A percentile compares a stretch with the other conserved stretches of the same genome.
Conservation (phyloP, 2,329 filamentous ascomycete genomes). For the Botrytis deweyae region DNA sequence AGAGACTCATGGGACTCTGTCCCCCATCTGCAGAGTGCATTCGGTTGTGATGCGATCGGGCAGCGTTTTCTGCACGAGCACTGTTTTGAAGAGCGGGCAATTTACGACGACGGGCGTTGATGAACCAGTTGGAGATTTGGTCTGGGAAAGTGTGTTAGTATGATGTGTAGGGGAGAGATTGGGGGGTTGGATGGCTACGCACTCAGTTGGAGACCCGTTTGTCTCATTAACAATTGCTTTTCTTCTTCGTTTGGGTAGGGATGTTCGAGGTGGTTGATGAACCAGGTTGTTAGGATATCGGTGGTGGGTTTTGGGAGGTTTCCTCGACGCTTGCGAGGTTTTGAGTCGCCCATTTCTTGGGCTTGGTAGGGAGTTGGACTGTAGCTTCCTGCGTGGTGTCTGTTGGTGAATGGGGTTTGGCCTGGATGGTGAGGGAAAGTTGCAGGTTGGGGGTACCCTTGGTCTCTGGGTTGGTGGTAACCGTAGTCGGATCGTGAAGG, state of each 20-base stretch:
- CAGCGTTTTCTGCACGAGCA: conserved; percentile 38
- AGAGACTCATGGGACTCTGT: conserved; percentile 7
- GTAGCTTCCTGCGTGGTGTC: conserved; percentile 12
- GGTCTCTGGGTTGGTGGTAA: conserved; percentile 23
- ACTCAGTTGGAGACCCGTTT: conserved; percentile 78
- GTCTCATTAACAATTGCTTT: conserved; percentile 75
- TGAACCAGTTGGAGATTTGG: conserved; percentile 79
- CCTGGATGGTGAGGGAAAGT: conserved; percentile 25
- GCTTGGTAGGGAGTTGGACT: background rate
- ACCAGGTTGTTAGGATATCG: conserved; percentile 78
- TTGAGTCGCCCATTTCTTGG: conserved; percentile 28
- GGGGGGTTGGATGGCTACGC: conserved; percentile 42
- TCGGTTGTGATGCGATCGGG: conserved; percentile 26
- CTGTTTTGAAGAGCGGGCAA: conserved; percentile 44
- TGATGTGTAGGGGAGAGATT: background rate
- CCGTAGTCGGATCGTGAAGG: conserved; percentile 15
- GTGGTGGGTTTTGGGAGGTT: conserved; percentile 91
- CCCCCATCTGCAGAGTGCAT: conserved; percentile 10
- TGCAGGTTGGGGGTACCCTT: background rate
- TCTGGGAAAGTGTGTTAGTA: conserved; percentile 43
- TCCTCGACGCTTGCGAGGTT: conserved; percentile 62
- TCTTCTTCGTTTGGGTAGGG: conserved; percentile 88
- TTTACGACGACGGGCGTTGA: conserved; percentile 70
- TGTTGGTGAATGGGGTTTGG: conserved; percentile 32
- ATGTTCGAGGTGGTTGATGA: conserved; percentile 71